Conservation (phyloP, 257 asterid species). For the Coffea eugenioides region DNA sequence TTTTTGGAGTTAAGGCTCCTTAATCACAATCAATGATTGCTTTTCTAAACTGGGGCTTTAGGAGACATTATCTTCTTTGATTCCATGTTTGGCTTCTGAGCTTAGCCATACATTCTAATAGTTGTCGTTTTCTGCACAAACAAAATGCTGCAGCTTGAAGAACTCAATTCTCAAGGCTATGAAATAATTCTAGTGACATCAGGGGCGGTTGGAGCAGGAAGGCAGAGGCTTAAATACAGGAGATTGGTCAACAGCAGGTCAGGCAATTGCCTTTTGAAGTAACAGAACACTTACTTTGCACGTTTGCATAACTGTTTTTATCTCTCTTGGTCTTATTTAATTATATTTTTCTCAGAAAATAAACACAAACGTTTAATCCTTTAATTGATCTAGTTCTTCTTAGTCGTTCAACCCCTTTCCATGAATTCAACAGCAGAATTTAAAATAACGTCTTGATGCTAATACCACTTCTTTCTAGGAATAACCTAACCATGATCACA, state of each 20-base stretch:
- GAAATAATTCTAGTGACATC: constrained; percentile 63
- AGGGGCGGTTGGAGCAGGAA: constrained; percentile 78
- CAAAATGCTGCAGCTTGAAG: constrained; percentile 47
- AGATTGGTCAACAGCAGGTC: constrained; percentile 63
- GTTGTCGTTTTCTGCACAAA: not conserved
- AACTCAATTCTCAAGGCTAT: constrained; percentile 50
- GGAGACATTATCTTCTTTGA: not conserved
- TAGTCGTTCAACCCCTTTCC: not conserved
- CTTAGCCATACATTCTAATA: not conserved
- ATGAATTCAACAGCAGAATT: not conserved
- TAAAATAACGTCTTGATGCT: not conserved
- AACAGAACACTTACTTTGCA: not conserved
- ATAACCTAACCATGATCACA: not conserved
- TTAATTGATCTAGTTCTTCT: not conserved
- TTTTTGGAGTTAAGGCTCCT: not conserved
- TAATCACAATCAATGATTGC: not conserved
- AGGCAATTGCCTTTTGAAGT: not conserved
- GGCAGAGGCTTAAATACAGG: constrained; percentile 59
- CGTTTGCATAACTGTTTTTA: not conserved
- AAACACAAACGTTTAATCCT: not conserved
- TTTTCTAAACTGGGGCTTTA: not conserved
- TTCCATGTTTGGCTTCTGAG: not conserved
- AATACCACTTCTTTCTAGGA: not conserved
- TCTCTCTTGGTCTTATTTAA: no score
- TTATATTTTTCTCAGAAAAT: not conserved